These are phyloP conservation scores for Thraustotheca clavata DNA, from an alignment of 352 stramenopile genomes.

Conservation along the genomic window DNA sequence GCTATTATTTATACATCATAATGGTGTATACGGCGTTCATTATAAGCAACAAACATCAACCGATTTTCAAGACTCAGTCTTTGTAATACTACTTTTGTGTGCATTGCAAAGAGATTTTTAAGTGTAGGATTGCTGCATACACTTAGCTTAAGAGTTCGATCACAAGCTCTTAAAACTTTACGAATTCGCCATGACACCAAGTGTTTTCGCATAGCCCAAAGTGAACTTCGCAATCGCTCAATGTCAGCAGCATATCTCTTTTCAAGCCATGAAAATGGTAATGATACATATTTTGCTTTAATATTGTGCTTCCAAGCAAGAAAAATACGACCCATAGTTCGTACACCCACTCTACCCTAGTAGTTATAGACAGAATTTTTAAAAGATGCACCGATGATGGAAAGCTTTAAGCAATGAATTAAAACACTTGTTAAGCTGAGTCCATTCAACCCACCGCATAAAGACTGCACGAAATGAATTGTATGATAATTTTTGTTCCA, in stretches of 20 bases:
- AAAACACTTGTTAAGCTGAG: constrained; percentile 27
- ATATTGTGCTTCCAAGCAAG: constrained; percentile 32
- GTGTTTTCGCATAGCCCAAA: constrained; percentile 10
- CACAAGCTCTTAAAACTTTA: constrained; percentile 10
- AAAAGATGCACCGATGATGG: neutral
- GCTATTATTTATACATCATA: constrained; percentile 26
- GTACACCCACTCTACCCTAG: constrained; percentile 27
- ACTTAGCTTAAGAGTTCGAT: constrained; percentile 16
- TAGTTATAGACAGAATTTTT: neutral
- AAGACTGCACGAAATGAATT: constrained; percentile 41
- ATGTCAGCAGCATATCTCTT: neutral
- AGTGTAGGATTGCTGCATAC: constrained; percentile 38
- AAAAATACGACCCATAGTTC: constrained; percentile 34
- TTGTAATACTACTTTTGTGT: constrained; percentile 47
- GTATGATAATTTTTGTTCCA: constrained; percentile 12
- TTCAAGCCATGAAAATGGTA: neutral
- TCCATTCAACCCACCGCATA: constrained; percentile 48
- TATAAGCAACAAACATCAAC: constrained; percentile 63
- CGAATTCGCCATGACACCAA: constrained; percentile 9
- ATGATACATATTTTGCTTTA: constrained; percentile 35
- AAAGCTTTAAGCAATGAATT: neutral
- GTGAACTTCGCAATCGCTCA: constrained; percentile 7
- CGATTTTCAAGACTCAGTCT: constrained; percentile 59
- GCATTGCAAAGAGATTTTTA: constrained; percentile 58
- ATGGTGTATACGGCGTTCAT: constrained; percentile 54